Evolutionary conservation across 164 flowering plant species (phyloP), one percentile per base, ranked within the genome.

Genomic region (Akebia trifoliata): DNA sequence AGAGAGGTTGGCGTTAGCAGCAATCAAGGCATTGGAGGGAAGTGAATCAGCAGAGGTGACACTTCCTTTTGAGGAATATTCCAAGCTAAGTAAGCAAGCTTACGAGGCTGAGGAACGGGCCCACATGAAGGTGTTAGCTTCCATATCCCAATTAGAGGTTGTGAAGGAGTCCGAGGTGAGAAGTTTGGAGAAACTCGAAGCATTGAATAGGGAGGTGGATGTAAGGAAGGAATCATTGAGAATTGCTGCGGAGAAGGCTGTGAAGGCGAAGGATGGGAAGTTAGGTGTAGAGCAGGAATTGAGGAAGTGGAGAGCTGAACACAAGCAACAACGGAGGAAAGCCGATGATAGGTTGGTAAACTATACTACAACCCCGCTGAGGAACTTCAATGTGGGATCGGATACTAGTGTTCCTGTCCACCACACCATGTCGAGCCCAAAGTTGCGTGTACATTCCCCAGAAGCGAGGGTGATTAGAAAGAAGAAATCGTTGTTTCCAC

Each of bases 251-350:
- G 79, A 84, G 59, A 93, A 75, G 66, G 86, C 94, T 21, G 92
- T 80, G 72, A 74, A 69, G 70, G 94, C 97, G n/a, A 73, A 77
- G 69, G 83, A 82, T 74, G 97, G 93, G 24, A 87, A 93, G 64
- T 57, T 90, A 69, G 89, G 83, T 3, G 77, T 81, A 4, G 98
- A 93, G 54, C 96, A 93, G 60, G 96, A 93, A 65, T 47, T 93
- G 68, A 82, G 98, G 63, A 87, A 74, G 59, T 85, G 98, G 98
- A 76, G 97, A 72, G 74, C 87, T 14, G 90, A 87, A 50, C 82
- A 81, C 20, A 92, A 83, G 67, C 88, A 80, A 49, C 67, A 72
- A 18, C 69, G 96, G 29, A 68, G 64, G 44, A 86, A 81, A 22
- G 39, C 79, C 32, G 63, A 54, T 63, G 80, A 68, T 11, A 71